These are phyloP conservation scores for Salvia sclarea DNA, from an alignment of 305 asterid species.

Conservation along the genomic window DNA sequence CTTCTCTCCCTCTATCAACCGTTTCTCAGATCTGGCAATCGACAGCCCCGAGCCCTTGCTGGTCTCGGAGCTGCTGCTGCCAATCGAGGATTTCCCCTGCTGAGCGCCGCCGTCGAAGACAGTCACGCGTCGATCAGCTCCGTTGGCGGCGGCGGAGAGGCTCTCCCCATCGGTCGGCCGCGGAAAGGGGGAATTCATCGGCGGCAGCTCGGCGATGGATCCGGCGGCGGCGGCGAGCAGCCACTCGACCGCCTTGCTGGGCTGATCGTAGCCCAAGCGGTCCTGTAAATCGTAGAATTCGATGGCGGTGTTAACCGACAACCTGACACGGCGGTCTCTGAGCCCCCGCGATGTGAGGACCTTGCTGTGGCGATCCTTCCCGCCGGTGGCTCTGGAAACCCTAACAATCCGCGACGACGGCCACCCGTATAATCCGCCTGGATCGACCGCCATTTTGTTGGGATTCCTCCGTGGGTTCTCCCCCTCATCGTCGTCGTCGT, in stretches of 20 bases:
- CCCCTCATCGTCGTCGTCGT: slow-evolving; percentile 51
- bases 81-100: slow-evolving; percentile 45
- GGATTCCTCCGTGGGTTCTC: slow-evolving; percentile 31
- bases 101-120: slow-evolving; percentile 42
- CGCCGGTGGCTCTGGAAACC: slow-evolving; percentile 69
- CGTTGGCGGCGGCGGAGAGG: slow-evolving; percentile 38
- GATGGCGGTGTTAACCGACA: slow-evolving; percentile 74
- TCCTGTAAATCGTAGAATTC: slow-evolving; percentile 93
- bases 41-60: slow-evolving; percentile 86
- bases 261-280: slow-evolving; percentile 86
- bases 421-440: slow-evolving; percentile 59
- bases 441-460: slow-evolving; percentile 33
- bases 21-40: slow-evolving; percentile 76
- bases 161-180: slow-evolving; percentile 56
- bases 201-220: slow-evolving; percentile 76
- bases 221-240: slow-evolving; percentile 71
- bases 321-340: slow-evolving; percentile 59
- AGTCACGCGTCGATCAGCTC: slow-evolving; percentile 26
- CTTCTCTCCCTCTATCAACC: too few species aligned
- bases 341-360: slow-evolving; percentile 58
- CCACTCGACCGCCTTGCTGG: slow-evolving; percentile 98
- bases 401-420: slow-evolving; percentile 88
- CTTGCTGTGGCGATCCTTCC: slow-evolving; percentile 67
- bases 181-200: slow-evolving; percentile 49
- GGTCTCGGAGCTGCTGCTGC: slow-evolving; percentile 74